These are phyloP conservation scores for Ganoderma sp. DNA, from an alignment of 1,284 basidiomycete species.

Conservation along the genomic window DNA sequence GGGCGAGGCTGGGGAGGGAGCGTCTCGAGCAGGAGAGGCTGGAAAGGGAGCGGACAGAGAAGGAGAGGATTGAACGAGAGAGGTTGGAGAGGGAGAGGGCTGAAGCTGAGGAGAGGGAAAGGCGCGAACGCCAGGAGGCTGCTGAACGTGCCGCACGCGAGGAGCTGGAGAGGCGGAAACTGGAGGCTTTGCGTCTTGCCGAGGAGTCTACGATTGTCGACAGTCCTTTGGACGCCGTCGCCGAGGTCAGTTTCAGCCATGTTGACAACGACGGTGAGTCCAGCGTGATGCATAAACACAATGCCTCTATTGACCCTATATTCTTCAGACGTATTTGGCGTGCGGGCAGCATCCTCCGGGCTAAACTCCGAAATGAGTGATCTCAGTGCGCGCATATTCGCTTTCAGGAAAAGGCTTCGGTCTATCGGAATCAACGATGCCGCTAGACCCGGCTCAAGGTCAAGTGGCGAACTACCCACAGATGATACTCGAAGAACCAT, in stretches of 20 bases:
- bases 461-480: slow-evolving; percentile 58
- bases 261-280: slow-evolving; percentile 37
- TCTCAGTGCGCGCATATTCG: slow-evolving; percentile 40
- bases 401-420: slow-evolving; percentile 62
- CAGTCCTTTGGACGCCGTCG: slow-evolving; percentile 30
- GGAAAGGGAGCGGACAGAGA: slow-evolving; percentile 40
- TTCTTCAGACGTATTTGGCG: slow-evolving; percentile 61
- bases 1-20: slow-evolving; percentile 38
- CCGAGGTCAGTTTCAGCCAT: slow-evolving; percentile 28
- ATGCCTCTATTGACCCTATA: neutral
- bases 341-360: slow-evolving; percentile 42
- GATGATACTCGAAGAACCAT: slow-evolving; percentile 52
- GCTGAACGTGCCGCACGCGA: slow-evolving; percentile 25
- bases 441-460: slow-evolving; percentile 50
- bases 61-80: slow-evolving; percentile 36
- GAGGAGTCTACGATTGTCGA: slow-evolving; percentile 20
- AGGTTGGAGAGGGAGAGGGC: slow-evolving; percentile 35
- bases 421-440: slow-evolving; percentile 65
- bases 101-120: slow-evolving; percentile 32
- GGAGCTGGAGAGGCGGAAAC: slow-evolving; percentile 29
- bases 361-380: slow-evolving; percentile 36
- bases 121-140: slow-evolving; percentile 35
- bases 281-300: slow-evolving; percentile 7
- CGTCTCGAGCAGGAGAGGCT: slow-evolving; percentile 34
- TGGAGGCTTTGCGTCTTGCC: slow-evolving; percentile 24